phyloP scores from a whole-genome alignment of 2,329 filamentous ascomycete genomes.

The Fusarium tanahbumbuense region DNA sequence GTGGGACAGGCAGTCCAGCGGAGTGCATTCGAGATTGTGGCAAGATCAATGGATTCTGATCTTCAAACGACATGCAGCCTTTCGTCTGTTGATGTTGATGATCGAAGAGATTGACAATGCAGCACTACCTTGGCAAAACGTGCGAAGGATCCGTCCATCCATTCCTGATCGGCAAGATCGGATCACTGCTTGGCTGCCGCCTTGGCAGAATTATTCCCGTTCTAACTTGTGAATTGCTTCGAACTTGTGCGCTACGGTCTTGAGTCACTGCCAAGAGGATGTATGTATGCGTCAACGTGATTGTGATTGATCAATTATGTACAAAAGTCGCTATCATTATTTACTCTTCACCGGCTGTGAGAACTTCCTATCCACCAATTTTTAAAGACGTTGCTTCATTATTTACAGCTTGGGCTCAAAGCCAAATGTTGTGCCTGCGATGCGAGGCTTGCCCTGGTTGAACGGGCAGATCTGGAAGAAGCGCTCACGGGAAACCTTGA shows the following conservation, averaged over 20 bases:
- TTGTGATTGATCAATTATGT: slow-evolving; percentile 6
- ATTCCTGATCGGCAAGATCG: slow-evolving; percentile 27
- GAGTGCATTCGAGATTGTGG: neutral
- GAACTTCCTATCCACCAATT: neutral
- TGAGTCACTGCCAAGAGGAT: slow-evolving; percentile 11
- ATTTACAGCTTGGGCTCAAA: slow-evolving; percentile 59
- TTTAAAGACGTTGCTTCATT: neutral
- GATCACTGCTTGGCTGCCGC: neutral
- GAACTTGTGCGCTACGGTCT: neutral
- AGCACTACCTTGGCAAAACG: slow-evolving; percentile 6
- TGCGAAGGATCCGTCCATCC: neutral
- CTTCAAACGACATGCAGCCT: neutral
- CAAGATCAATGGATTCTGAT: neutral
- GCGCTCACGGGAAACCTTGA: slow-evolving; percentile 71
- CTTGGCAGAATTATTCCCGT: slow-evolving; percentile 25
- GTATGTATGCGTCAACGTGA: neutral
- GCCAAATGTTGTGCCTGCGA: slow-evolving; percentile 64
- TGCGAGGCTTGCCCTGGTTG: slow-evolving; percentile 63
- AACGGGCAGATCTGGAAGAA: slow-evolving; percentile 77
- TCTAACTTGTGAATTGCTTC: neutral
- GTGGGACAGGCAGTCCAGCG: neutral
- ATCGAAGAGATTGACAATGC: slow-evolving; percentile 19
- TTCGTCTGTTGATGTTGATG: neutral
- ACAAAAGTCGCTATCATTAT: slow-evolving; percentile 21
- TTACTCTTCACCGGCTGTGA: neutral